These are phyloP conservation scores for Borealophlyctis nickersoniae DNA, from an alignment of 192 early-diverging fungal genomes.

Conservation along the genomic window DNA sequence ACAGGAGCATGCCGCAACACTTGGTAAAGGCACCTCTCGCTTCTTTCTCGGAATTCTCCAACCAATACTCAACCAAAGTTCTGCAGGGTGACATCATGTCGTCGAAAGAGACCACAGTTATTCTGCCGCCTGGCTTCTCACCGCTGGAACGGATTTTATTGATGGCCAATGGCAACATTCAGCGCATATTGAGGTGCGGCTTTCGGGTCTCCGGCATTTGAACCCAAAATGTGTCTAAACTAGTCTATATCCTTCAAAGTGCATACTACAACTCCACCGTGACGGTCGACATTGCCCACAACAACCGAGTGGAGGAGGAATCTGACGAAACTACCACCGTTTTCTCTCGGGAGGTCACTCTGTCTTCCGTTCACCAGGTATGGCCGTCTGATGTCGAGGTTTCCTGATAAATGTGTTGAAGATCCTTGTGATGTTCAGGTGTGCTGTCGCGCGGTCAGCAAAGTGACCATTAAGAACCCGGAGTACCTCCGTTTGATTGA, in stretches of 20 bases:
- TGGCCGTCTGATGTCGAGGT: background rate
- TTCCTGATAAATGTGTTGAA: slow-evolving; percentile 10
- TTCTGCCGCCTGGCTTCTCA: slow-evolving; percentile 33
- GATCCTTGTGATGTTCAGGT: slow-evolving; percentile 33
- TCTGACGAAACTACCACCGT: slow-evolving; percentile 14
- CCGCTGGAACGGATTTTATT: slow-evolving; percentile 48
- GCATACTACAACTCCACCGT: slow-evolving; percentile 51
- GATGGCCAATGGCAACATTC: slow-evolving; percentile 56
- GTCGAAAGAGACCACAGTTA: slow-evolving; percentile 34
- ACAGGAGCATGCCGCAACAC: no score
- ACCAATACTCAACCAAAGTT: no score
- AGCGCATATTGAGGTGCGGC: slow-evolving; percentile 44
- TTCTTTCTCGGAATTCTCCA: no score
- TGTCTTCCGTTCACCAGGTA: slow-evolving; percentile 29
- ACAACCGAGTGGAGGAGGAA: slow-evolving; percentile 21
- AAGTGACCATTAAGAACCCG: slow-evolving; percentile 31
- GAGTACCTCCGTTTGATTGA: slow-evolving; percentile 33
- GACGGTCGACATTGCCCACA: slow-evolving; percentile 43
- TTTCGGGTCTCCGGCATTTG: background rate
- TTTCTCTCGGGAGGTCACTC: slow-evolving; percentile 40
- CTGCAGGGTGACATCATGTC: slow-evolving; percentile 52
- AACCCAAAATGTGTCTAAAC: background rate
- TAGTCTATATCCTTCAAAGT: slow-evolving; percentile 2
- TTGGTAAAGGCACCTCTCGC: no score
- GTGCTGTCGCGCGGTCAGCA: slow-evolving; percentile 39